These are phyloP conservation scores for Sesbania bispinosa DNA, from an alignment of 306 rosid genomes.

Conservation along the genomic window DNA sequence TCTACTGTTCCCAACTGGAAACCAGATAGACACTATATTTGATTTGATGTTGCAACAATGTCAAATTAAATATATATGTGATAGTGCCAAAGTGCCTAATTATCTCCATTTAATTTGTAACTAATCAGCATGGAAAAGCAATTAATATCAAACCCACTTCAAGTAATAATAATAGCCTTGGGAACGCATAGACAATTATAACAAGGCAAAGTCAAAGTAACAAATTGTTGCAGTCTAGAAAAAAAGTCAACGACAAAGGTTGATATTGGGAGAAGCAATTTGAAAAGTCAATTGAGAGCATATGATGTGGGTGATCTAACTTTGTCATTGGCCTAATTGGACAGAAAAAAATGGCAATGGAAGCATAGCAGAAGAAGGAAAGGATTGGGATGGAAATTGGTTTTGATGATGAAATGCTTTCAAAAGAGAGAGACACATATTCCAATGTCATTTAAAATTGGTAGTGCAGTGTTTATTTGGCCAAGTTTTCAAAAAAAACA, in stretches of 20 bases:
- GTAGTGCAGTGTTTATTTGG: neutral
- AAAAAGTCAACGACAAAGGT: neutral
- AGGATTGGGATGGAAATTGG: neutral
- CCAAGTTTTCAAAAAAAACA: neutral
- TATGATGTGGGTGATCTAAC: slow-evolving; percentile 56
- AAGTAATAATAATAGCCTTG: slow-evolving; percentile 14
- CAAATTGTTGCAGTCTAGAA: neutral
- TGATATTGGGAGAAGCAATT: neutral
- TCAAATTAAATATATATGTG: too few species aligned
- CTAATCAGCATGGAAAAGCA: neutral
- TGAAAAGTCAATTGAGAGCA: slow-evolving; percentile 38
- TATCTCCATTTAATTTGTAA: too few species aligned
- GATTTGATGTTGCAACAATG: too few species aligned
- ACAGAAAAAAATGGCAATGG: neutral
- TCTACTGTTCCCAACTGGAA: too few species aligned
- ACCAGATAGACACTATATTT: too few species aligned
- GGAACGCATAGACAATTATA: neutral
- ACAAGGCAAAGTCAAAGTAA: neutral
- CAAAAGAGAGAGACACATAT: slow-evolving; percentile 5
- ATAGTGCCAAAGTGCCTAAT: too few species aligned
- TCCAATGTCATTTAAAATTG: slow-evolving; percentile 18
- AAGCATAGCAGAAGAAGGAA: neutral
- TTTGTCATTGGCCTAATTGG: slow-evolving; percentile 27
- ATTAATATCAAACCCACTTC: neutral
- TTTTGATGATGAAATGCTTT: neutral